A percentile compares a stretch with the other conserved stretches of the same genome.
Conservation (phyloP, 2,329 filamentous ascomycete species). For the Clonostachys solani region DNA sequence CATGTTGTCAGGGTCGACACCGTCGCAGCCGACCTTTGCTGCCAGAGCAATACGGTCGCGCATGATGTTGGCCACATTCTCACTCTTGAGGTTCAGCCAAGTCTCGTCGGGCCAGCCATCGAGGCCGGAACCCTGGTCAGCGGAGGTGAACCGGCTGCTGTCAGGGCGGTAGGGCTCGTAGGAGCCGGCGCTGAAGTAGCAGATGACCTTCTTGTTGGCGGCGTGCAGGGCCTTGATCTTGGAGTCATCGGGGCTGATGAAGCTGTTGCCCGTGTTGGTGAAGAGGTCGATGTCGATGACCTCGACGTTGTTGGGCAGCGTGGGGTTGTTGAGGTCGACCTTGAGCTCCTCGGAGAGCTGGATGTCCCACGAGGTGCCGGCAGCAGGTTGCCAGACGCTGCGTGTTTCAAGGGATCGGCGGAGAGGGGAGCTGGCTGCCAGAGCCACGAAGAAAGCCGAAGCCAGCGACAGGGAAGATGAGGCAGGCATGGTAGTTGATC, state of each 20-base stretch:
- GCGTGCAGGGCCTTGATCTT: constrained; percentile 3
- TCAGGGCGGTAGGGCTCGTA: constrained; percentile 20
- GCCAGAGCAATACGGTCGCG: constrained; percentile 19
- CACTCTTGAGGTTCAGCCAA: constrained; percentile 19
- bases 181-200: constrained; percentile 26
- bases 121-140: constrained; percentile 14
- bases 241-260: too few relatives aligned
- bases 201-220: constrained; percentile 21
- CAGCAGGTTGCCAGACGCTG: too few relatives aligned
- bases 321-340: too few relatives aligned
- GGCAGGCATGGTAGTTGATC: too few relatives aligned
- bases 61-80: constrained; percentile 18
- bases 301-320: constrained; percentile 8
- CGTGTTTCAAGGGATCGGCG: not conserved
- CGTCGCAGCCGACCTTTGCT: constrained; percentile 21
- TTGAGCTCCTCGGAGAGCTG: too few relatives aligned
- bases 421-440: not conserved
- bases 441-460: too few relatives aligned
- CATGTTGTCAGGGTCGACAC: constrained; percentile 26
- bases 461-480: too few relatives aligned
- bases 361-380: too few relatives aligned
- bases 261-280: constrained; percentile 32
- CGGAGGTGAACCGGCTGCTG: constrained; percentile 13
- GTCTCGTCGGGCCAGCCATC: constrained; percentile 17
- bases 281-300: constrained; percentile 48